Conservation (phyloP, 2,329 filamentous ascomycete genomes). For the Penicillium brasilianum region DNA sequence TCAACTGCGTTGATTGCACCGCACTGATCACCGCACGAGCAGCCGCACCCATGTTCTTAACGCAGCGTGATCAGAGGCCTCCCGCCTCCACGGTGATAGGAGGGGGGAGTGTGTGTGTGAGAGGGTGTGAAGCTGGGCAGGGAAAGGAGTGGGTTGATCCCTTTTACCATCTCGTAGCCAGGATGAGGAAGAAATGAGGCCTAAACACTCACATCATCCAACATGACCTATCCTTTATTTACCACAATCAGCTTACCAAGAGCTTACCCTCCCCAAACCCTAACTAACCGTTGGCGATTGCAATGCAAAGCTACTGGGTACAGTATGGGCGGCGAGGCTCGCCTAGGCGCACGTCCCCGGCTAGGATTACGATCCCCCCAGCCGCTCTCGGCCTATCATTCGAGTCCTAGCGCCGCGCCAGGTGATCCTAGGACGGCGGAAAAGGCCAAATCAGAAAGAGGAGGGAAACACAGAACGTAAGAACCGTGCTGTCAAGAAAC, state of each 20-base stretch:
- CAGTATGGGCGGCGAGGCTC: background rate
- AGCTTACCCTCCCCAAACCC: background rate
- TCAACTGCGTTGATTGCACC: slow-evolving; percentile 6
- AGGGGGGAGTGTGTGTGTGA: background rate
- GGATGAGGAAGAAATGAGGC: background rate
- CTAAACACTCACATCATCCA: slow-evolving; percentile 3
- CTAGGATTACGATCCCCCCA: background rate
- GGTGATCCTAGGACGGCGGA: background rate
- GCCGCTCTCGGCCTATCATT: background rate
- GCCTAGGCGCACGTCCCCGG: background rate
- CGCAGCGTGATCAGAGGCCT: slow-evolving; percentile 4
- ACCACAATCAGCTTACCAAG: background rate
- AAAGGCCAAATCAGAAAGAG: background rate
- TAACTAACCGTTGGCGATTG: background rate
- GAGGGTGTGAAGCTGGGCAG: background rate
- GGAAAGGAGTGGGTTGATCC: background rate
- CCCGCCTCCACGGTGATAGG: background rate
- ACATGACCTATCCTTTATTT: slow-evolving; percentile 1
- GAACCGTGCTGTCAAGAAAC: slow-evolving; percentile 1
- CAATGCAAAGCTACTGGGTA: background rate
- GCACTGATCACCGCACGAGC: slow-evolving; percentile 10
- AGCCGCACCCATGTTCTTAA: background rate
- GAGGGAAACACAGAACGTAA: background rate
- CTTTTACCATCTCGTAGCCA: background rate
- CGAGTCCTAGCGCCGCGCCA: slow-evolving; percentile 3